phyloP scores from a whole-genome alignment of 176 grass and related monocot species.

The Carex scoparia region DNA sequence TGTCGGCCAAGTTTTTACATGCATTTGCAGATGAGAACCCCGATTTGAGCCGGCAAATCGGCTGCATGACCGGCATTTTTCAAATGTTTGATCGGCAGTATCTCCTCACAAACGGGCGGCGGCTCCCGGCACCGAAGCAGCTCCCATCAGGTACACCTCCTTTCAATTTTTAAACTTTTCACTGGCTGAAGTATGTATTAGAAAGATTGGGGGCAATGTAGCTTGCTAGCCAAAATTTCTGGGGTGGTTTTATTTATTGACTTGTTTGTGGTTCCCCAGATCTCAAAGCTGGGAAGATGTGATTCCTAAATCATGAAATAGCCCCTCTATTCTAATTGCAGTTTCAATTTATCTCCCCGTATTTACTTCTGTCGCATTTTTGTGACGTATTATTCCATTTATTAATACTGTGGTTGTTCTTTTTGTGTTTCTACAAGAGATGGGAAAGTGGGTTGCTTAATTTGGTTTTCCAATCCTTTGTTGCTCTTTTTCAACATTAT shows the following conservation, averaged over 20 bases:
- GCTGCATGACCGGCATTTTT: conserved; percentile 86
- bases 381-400: neutral
- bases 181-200: neutral
- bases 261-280: neutral
- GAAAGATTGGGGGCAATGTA: neutral
- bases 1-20: conserved; percentile 79
- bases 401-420: neutral
- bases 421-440: neutral
- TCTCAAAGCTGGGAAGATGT: neutral
- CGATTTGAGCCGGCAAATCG: conserved; percentile 64
- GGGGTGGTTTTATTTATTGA: neutral
- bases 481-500: neutral
- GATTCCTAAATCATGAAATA: neutral
- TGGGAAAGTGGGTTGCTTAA: neutral
- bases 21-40: conserved; percentile 55
- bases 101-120: conserved; percentile 37
- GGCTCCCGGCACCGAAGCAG: conserved; percentile 32
- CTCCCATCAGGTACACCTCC: conserved; percentile 21
- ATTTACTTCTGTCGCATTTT: neutral
- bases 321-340: neutral
- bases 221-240: neutral
- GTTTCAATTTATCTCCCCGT: neutral
- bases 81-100: conserved; percentile 77
- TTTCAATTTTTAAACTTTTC: conserved; percentile 25
- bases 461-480: neutral